These are phyloP conservation scores for Coemansia sp. DNA, from an alignment of 192 early-diverging fungal species.

Conservation along the genomic window DNA sequence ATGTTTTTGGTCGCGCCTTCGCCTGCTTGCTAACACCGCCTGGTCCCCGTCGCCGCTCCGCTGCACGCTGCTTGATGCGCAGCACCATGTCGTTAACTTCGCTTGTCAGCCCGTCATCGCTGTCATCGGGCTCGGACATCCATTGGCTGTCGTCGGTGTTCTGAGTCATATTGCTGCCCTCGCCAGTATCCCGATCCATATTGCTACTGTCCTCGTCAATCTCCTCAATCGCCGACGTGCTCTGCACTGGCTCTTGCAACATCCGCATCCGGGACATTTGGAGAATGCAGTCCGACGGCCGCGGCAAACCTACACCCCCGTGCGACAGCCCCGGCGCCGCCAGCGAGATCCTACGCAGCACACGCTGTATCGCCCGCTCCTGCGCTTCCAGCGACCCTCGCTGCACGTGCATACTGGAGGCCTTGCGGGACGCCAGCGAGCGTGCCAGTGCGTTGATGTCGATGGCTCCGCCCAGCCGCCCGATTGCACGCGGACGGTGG, in stretches of 20 bases:
- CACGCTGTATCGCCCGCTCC: constrained; percentile 12
- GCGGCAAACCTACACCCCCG: not conserved
- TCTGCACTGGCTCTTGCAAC: not conserved
- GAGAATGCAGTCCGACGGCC: not conserved
- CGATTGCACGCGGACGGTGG: constrained; percentile 21
- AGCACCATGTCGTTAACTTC: constrained; percentile 5
- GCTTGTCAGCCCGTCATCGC: not conserved
- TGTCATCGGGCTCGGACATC: constrained; percentile 29
- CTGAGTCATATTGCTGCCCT: not conserved
- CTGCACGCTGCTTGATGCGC: constrained; percentile 8
- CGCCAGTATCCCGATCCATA: not conserved
- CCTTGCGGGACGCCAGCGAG: constrained; percentile 3
- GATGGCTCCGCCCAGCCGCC: not conserved
- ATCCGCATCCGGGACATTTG: not conserved
- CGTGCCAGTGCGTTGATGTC: constrained; percentile 8
- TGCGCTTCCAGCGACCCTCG: constrained; percentile 7
- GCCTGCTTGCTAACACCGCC: constrained; percentile 3
- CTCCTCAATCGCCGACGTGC: not conserved
- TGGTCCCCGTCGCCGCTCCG: constrained; percentile 1
- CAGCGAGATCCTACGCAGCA: constrained; percentile 14
- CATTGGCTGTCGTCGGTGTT: constrained; percentile 19
- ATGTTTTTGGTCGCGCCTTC: not conserved
- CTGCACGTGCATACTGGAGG: not conserved
- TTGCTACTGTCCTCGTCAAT: not conserved
- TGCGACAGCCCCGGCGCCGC: constrained; percentile 1